Evolutionary conservation across 805 yeast species (phyloP).

Genomic region (Starmerella tilneyi): DNA sequence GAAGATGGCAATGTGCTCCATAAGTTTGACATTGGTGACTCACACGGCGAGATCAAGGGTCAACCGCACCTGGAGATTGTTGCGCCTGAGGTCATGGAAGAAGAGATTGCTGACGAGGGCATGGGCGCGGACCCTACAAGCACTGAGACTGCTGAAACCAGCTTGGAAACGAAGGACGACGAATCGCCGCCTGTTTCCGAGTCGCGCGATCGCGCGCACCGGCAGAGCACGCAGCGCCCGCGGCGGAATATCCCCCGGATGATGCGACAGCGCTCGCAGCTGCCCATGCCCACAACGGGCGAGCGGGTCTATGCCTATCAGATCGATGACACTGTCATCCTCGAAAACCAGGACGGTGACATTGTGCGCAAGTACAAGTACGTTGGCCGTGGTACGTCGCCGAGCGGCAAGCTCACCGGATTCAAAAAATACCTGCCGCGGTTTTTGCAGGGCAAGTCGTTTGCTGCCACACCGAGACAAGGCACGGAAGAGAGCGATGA

Average conservation of each 20-base stretch:
- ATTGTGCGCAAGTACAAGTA: slow-evolving; percentile 72
- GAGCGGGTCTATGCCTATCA: slow-evolving; percentile 49
- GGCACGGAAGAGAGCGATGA: slow-evolving; percentile 9
- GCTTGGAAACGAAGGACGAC: not conserved
- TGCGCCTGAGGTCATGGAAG: slow-evolving; percentile 14
- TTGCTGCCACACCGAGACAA: not conserved
- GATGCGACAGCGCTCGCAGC: slow-evolving; percentile 3
- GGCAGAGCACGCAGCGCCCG: slow-evolving; percentile 14
- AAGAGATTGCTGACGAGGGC: not conserved
- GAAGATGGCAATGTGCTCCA: slow-evolving; percentile 70
- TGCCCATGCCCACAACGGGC: slow-evolving; percentile 16
- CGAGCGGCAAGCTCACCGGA: not conserved
- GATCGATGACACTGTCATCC: slow-evolving; percentile 62
- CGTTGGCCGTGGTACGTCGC: slow-evolving; percentile 40
- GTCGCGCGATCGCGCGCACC: not conserved
- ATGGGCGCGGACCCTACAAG: not conserved
- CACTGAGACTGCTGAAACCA: not conserved
- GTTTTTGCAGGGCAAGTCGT: slow-evolving; percentile 7
- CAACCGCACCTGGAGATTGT: slow-evolving; percentile 19
- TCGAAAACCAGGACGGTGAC: slow-evolving; percentile 90
- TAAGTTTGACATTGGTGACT: slow-evolving; percentile 35
- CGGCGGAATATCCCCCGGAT: slow-evolving; percentile 14
- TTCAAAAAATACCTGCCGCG: not conserved
- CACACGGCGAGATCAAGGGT: slow-evolving; percentile 14
- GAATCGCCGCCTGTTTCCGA: not conserved